Evolutionary conservation across 2,329 filamentous ascomycete genomes (phyloP).

Genomic region (Neobulgaria alba): DNA sequence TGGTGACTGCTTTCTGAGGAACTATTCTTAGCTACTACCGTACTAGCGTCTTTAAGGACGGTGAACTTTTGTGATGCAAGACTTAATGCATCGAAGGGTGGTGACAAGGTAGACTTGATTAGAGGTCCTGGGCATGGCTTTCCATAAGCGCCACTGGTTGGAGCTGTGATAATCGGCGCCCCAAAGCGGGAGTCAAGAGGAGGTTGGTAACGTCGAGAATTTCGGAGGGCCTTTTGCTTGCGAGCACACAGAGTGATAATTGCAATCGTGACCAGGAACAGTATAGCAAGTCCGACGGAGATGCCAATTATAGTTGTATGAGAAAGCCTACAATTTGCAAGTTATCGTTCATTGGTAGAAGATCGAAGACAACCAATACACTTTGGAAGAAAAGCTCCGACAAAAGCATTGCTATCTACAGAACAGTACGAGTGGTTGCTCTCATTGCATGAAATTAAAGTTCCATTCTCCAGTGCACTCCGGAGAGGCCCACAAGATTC

Average conservation of each 20-base stretch:
- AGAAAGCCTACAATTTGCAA: constrained; percentile 21
- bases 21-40: constrained; percentile 1
- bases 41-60: background rate
- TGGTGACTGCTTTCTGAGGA: no score
- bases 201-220: no score
- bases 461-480: constrained; percentile 17
- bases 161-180: constrained; percentile 20
- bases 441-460: constrained; percentile 14
- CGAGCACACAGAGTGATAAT: constrained; percentile 13
- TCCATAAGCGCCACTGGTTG: constrained; percentile 18
- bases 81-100: background rate
- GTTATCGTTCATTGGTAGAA: constrained; percentile 12
- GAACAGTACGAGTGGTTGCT: constrained; percentile 23
- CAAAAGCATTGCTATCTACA: constrained; percentile 15
- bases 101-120: no score
- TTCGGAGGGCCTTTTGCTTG: constrained; percentile 13
- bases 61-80: background rate
- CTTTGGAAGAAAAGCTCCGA: constrained; percentile 15
- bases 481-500: constrained; percentile 20
- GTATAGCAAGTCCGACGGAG: constrained; percentile 11
- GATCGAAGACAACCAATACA: constrained; percentile 16
- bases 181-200: constrained; percentile 22
- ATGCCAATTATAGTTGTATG: constrained; percentile 22
- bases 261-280: constrained; percentile 12
- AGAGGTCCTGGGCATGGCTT: no score